Evolutionary conservation across 257 asterid genomes (phyloP), one percentile per base, ranked within the genome.

Genomic region (Euphrasia confusa): DNA sequence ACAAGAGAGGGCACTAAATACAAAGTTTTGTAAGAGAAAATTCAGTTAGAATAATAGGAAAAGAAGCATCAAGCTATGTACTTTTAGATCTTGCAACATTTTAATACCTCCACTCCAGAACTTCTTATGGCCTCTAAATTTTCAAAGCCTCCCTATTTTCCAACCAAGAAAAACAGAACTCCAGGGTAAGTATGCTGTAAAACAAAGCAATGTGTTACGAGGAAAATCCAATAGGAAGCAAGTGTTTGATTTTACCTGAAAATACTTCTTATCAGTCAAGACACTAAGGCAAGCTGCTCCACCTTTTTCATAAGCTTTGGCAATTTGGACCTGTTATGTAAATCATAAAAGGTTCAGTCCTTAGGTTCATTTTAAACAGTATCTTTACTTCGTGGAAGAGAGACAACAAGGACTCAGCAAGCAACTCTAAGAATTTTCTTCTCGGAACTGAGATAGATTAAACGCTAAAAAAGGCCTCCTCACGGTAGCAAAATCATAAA

Each of bases 221-320:
- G 58, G 15, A 32, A 58, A 59, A 72, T 33, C 12, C 58, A 40
- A 40, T 13, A 30, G 40, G 52, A 59, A 0, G 52, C 61, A 27
- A 8, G 30, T 13, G 27, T 11, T 4, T 4, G 47, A 32, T 37
- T 61, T 70, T 67, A 88, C 98, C 87, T 86, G 88, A 79, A 92
- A 92, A 79, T 72, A 92, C 78, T 92, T 89, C 74, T 74, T 68
- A 72, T 92, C 99, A 10, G 99, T 92, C 76, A 92, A 68, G 67
- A 92, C 99, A 63, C 99, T 92, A 27, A 92, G 96, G 82, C 99
- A 92, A 54, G 99, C 95, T 59, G 99, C 99, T 62, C 99, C 99
- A 65, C 99, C 99, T 68, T 78, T 84, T 73, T 92, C 97, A 75
- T 92, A 89, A 66, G 99, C 96, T 80, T 86, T 89, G 53, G 99